These are phyloP conservation scores for Ophiognomonia clavigignenti-juglandacearum DNA, from an alignment of 2,329 filamentous ascomycete species.

Conservation along the genomic window DNA sequence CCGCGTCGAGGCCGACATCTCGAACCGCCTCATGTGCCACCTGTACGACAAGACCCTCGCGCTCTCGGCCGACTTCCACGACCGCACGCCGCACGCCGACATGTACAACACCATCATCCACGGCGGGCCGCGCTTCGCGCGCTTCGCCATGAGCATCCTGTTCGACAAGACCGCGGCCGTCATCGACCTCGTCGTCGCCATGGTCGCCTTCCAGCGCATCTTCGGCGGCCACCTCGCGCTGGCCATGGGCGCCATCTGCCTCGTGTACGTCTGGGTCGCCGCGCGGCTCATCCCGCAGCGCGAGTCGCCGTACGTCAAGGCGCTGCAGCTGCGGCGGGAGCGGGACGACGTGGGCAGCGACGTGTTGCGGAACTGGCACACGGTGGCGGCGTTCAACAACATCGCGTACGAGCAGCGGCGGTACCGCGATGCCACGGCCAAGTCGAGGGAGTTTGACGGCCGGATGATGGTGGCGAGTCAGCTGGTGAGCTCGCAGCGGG, in stretches of 20 bases:
- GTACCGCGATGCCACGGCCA: neutral
- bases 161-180: conserved; percentile 1
- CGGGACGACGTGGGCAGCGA: neutral
- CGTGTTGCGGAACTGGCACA: neutral
- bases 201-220: neutral
- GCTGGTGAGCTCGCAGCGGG: neutral
- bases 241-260: neutral
- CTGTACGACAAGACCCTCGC: neutral
- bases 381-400: conserved; percentile 1
- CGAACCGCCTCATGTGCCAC: neutral
- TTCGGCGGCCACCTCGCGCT: no score
- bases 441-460: neutral
- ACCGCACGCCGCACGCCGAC: neutral
- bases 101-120: neutral
- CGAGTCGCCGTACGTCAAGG: neutral
- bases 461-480: neutral
- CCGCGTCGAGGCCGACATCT: neutral
- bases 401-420: neutral
- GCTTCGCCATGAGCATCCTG: neutral
- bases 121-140: neutral
- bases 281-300: neutral
- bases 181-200: neutral
- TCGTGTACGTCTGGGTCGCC: neutral
- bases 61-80: conserved; percentile 1
- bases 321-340: neutral